Conservation (phyloP, 805 yeast species). For the Sugiyamaella marilandica region DNA sequence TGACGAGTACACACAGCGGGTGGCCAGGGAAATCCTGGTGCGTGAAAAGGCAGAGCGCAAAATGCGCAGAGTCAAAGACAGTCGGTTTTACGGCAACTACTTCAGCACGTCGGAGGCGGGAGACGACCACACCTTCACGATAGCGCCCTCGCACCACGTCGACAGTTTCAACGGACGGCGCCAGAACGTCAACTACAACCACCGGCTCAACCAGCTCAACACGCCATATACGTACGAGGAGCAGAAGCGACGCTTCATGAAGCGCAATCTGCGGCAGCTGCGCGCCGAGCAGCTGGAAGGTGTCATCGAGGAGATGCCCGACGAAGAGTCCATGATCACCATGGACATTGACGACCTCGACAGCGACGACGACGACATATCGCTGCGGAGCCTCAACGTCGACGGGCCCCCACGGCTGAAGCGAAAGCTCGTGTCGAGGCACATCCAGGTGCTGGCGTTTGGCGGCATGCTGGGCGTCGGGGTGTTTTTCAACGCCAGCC, state of each 20-base stretch:
- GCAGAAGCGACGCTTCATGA: slow-evolving; percentile 7
- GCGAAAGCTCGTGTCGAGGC: slow-evolving; percentile 58
- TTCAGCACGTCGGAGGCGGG: slow-evolving; percentile 12
- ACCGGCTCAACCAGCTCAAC: slow-evolving; percentile 22
- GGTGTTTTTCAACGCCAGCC: slow-evolving; percentile 61
- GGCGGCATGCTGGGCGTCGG: slow-evolving; percentile 83
- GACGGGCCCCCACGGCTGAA: slow-evolving; percentile 31
- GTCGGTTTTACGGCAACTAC: slow-evolving; percentile 22
- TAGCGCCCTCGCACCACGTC: slow-evolving; percentile 18
- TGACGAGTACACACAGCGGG: slow-evolving; percentile 26
- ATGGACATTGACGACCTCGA: slow-evolving; percentile 26
- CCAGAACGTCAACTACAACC: slow-evolving; percentile 21
- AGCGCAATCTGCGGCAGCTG: background rate
- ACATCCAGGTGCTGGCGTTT: slow-evolving; percentile 70
- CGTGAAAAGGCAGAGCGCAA: slow-evolving; percentile 16
- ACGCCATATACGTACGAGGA: slow-evolving; percentile 20
- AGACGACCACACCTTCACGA: background rate
- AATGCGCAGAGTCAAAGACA: slow-evolving; percentile 12
- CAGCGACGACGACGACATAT: slow-evolving; percentile 19
- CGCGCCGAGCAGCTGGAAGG: background rate
- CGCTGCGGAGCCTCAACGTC: slow-evolving; percentile 11
- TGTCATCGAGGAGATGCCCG: slow-evolving; percentile 12
- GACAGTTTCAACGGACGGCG: slow-evolving; percentile 25
- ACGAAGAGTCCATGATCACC: slow-evolving; percentile 24
- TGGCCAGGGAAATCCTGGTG: slow-evolving; percentile 26